A percentile compares a stretch with the other conserved stretches of the same genome.
Evolutionary conservation across 2,329 filamentous ascomycete species (phyloP).

Genomic region (Aureobasidium sp.): DNA sequence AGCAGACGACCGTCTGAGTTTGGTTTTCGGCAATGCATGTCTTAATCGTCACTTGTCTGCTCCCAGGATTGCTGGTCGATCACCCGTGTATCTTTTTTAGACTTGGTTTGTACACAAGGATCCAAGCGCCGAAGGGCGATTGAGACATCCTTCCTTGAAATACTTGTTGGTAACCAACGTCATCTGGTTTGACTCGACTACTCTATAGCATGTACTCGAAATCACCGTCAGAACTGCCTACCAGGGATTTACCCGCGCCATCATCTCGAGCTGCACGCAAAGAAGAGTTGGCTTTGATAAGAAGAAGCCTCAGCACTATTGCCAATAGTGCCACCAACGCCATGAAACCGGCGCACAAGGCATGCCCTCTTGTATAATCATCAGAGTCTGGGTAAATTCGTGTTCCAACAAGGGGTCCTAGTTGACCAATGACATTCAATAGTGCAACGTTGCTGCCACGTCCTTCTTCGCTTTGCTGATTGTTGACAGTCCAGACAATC

Average conservation of each 20-base stretch:
- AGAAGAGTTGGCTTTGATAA: slow-evolving; percentile 30
- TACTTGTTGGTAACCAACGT: not conserved
- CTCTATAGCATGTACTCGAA: slow-evolving; percentile 13
- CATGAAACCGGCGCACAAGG: slow-evolving; percentile 46
- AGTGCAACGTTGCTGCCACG: slow-evolving; percentile 73
- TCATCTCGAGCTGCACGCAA: slow-evolving; percentile 1
- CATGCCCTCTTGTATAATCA: slow-evolving; percentile 45
- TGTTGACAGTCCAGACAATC: slow-evolving; percentile 85
- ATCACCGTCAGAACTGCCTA: not conserved
- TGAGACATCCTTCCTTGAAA: not conserved
- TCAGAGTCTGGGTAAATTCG: slow-evolving; percentile 48
- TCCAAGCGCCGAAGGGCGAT: not conserved
- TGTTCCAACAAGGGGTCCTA: slow-evolving; percentile 58
- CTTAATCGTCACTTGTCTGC: not conserved
- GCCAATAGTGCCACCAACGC: slow-evolving; percentile 39
- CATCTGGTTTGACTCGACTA: not conserved
- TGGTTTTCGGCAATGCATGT: not conserved
- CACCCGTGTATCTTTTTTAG: not conserved
- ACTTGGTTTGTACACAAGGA: not conserved
- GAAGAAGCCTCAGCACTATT: slow-evolving; percentile 34
- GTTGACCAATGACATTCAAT: slow-evolving; percentile 74
- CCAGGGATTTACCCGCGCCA: not conserved
- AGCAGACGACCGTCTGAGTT: not conserved
- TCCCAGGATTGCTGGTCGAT: not conserved
- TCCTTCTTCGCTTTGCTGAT: slow-evolving; percentile 61